These are phyloP conservation scores for Neonectria hederae DNA, from an alignment of 2,329 filamentous ascomycete species.

Conservation along the genomic window DNA sequence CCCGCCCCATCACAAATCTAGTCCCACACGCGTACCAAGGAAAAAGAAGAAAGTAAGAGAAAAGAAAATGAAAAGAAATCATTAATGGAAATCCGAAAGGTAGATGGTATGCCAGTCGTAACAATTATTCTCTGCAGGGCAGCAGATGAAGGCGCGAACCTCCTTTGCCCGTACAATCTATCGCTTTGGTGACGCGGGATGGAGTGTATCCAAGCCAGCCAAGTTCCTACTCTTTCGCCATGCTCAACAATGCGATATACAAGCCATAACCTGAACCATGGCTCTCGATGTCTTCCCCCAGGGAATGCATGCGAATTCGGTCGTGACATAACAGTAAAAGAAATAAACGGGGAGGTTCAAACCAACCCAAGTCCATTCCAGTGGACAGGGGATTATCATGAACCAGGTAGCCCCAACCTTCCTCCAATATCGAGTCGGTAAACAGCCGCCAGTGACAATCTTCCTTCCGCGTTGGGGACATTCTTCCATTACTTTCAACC, in stretches of 20 bases:
- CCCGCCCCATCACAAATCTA: constrained; percentile 3
- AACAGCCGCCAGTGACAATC: constrained; percentile 31
- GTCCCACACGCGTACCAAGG: constrained; percentile 2
- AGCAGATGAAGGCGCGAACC: constrained; percentile 49
- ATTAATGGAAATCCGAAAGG: constrained; percentile 16
- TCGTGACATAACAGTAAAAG: constrained; percentile 25
- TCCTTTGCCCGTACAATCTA: constrained; percentile 51
- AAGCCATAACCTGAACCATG: constrained; percentile 27
- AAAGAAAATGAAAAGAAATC: constrained; percentile 19
- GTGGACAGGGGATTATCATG: constrained; percentile 22
- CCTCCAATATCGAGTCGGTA: constrained; percentile 21
- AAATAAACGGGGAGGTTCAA: constrained; percentile 25
- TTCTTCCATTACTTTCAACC: constrained; percentile 32
- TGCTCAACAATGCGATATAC: constrained; percentile 39
- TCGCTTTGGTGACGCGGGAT: constrained; percentile 42
- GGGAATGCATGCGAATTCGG: constrained; percentile 29
- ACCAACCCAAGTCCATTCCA: constrained; percentile 23
- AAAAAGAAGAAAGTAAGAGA: constrained; percentile 13
- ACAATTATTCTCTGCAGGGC: constrained; percentile 46
- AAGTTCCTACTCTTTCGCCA: constrained; percentile 40
- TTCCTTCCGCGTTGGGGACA: constrained; percentile 16
- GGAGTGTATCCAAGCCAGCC: constrained; percentile 31
- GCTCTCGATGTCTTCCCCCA: constrained; percentile 41
- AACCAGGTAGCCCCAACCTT: constrained; percentile 26
- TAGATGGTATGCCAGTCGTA: constrained; percentile 44